Percentiles rank a stretch among this genome's conserved stretches.
These are phyloP conservation scores for Eurotiales sp. DNA, from an alignment of 2,329 filamentous ascomycete species.

Conservation along the genomic window DNA sequence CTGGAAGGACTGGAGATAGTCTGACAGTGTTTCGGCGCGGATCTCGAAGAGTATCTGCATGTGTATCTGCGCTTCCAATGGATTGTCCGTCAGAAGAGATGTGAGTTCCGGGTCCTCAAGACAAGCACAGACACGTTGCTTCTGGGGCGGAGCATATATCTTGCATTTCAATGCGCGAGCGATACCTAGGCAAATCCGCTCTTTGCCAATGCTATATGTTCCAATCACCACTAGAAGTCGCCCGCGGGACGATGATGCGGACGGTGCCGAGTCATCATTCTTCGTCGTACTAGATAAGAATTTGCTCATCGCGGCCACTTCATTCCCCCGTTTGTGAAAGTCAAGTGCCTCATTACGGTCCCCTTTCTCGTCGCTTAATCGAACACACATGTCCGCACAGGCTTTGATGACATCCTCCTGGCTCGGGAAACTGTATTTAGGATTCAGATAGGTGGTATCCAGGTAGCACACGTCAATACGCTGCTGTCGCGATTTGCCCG, in stretches of 20 bases:
- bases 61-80: conserved; percentile 85
- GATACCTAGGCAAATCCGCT: conserved; percentile 90
- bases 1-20: conserved; percentile 77
- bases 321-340: conserved; percentile 52
- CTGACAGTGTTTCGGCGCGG: conserved; percentile 79
- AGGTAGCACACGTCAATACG: conserved; percentile 94
- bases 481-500: conserved; percentile 71
- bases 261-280: conserved; percentile 28
- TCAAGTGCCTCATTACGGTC: conserved; percentile 57
- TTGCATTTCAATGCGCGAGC: conserved; percentile 80
- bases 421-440: conserved; percentile 88
- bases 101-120: conserved; percentile 81
- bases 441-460: conserved; percentile 94
- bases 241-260: conserved; percentile 29
- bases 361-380: conserved; percentile 63
- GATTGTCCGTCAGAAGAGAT: conserved; percentile 72
- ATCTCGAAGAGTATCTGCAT: conserved; percentile 98
- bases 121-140: conserved; percentile 78
- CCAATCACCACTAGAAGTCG: conserved; percentile 88
- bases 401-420: conserved; percentile 84
- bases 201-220: conserved; percentile 97
- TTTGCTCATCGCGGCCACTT: conserved; percentile 58
- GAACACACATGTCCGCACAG: conserved; percentile 83
- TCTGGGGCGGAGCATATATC: conserved; percentile 80
- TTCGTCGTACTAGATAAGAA: conserved; percentile 51